Evolutionary conservation across 2,329 filamentous ascomycete genomes (phyloP).

Genomic region (Nigrospora oryzae): DNA sequence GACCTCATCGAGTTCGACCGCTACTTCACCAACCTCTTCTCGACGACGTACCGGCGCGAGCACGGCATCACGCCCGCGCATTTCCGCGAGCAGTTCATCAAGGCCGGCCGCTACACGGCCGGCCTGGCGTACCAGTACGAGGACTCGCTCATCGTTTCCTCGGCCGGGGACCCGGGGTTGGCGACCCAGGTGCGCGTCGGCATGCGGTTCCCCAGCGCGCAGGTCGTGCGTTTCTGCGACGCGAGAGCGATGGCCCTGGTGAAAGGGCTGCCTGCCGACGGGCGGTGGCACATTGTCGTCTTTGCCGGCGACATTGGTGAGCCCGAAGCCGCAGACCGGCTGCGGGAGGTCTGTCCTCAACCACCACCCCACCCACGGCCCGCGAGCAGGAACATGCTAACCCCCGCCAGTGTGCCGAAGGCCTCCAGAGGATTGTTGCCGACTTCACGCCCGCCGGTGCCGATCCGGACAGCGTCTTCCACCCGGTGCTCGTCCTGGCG

Average conservation of each 20-base stretch:
- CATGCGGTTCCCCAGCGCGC: conserved; percentile 48
- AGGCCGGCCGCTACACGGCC: conserved; percentile 50
- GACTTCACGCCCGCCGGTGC: conserved; percentile 30
- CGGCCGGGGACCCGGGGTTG: conserved; percentile 22
- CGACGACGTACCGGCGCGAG: conserved; percentile 25
- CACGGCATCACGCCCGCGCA: conserved; percentile 33
- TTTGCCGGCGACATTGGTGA: conserved; percentile 43
- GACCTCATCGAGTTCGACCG: conserved; percentile 56
- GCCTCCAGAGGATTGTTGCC: conserved; percentile 15
- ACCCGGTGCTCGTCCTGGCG: conserved; percentile 44
- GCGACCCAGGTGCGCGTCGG: conserved; percentile 36
- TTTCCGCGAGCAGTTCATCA: conserved; percentile 48
- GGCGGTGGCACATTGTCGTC: conserved; percentile 36
- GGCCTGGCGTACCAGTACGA: conserved; percentile 49
- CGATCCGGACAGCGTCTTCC: conserved; percentile 47
- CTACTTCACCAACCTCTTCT: conserved; percentile 44
- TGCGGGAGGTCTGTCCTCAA: conserved; percentile 16
- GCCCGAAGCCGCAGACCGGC: conserved; percentile 17
- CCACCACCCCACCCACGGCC: not conserved
- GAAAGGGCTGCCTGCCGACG: conserved; percentile 37
- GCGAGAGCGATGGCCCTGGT: conserved; percentile 47
- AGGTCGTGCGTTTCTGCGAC: conserved; percentile 52
- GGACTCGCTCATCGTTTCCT: conserved; percentile 35
- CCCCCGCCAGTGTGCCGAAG: conserved; percentile 9
- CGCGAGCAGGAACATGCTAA: not conserved